Evolutionary conservation across 108 stramenopile genomes (phyloP).

Genomic region (Nitzschia sp.): DNA sequence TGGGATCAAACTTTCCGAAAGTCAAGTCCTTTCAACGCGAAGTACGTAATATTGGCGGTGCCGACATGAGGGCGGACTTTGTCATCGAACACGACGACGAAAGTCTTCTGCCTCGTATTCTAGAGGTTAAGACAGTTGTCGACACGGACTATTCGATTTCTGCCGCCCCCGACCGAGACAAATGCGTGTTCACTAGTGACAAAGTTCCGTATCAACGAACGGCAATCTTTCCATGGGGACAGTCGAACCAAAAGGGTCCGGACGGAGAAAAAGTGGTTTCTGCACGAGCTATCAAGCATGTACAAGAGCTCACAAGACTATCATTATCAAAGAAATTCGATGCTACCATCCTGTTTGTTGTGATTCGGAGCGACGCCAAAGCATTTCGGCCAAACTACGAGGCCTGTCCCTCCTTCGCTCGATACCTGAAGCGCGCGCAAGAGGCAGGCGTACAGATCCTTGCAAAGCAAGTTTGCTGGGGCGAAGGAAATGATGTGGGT

Average conservation of each 20-base stretch:
- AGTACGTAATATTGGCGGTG: constrained; percentile 42
- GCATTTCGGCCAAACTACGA: constrained; percentile 53
- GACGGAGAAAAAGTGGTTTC: constrained; percentile 67
- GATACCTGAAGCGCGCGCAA: constrained; percentile 46
- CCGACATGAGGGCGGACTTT: constrained; percentile 54
- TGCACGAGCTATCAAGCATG: constrained; percentile 65
- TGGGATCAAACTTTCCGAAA: constrained; percentile 35
- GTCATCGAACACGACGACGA: constrained; percentile 36
- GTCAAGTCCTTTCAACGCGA: constrained; percentile 32
- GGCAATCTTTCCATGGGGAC: constrained; percentile 70
- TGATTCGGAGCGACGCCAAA: constrained; percentile 55
- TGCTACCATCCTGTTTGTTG: constrained; percentile 53
- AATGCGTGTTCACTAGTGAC: constrained; percentile 42
- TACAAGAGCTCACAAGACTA: constrained; percentile 52
- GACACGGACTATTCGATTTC: constrained; percentile 51
- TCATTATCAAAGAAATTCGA: constrained; percentile 20
- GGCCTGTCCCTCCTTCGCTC: constrained; percentile 62
- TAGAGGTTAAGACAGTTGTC: constrained; percentile 70
- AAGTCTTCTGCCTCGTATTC: constrained; percentile 28
- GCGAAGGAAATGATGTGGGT: constrained; percentile 33
- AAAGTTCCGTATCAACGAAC: constrained; percentile 41
- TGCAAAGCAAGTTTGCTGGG: constrained; percentile 55
- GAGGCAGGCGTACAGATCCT: constrained; percentile 49
- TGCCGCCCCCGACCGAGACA: constrained; percentile 22
- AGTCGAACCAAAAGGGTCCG: constrained; percentile 56